Conservation (phyloP, 495 filamentous ascomycete genomes). For the Aspergillus avenaceus region DNA sequence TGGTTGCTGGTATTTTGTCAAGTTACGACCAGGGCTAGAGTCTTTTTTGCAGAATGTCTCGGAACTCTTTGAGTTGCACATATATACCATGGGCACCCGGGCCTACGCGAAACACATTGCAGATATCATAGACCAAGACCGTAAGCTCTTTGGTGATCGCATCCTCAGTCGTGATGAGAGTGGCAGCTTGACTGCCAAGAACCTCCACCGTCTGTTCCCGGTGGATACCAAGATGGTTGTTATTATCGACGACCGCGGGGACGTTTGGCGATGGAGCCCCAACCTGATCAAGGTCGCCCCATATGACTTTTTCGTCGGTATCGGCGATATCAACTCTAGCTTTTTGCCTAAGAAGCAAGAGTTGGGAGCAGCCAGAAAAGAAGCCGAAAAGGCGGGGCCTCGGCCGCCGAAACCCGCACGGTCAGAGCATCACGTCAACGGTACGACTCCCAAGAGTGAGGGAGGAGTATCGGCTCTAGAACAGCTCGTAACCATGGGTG, state of each 20-base stretch:
- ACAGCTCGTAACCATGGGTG: slow-evolving; percentile 73
- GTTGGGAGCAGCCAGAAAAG: slow-evolving; percentile 35
- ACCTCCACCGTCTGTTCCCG: slow-evolving; percentile 85
- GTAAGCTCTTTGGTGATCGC: slow-evolving; percentile 85
- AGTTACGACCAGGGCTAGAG: slow-evolving; percentile 87
- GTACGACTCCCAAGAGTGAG: slow-evolving; percentile 20
- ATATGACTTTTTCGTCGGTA: slow-evolving; percentile 97
- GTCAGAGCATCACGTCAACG: slow-evolving; percentile 34
- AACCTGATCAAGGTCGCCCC: slow-evolving; percentile 93
- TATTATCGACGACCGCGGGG: slow-evolving; percentile 95
- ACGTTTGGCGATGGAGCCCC: slow-evolving; percentile 94
- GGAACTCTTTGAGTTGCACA: slow-evolving; percentile 86
- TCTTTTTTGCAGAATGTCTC: slow-evolving; percentile 78
- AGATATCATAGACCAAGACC: slow-evolving; percentile 85
- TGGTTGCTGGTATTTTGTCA: slow-evolving; percentile 94
- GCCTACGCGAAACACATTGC: slow-evolving; percentile 91
- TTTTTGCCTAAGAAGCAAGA: slow-evolving; percentile 90
- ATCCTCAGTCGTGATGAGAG: slow-evolving; percentile 97
- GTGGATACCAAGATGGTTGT: slow-evolving; percentile 99
- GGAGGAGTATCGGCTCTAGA: slow-evolving; percentile 58
- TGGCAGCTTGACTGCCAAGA: slow-evolving; percentile 86
- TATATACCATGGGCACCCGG: slow-evolving; percentile 98
- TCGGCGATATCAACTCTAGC: slow-evolving; percentile 98
- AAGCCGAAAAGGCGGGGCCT: slow-evolving; percentile 14
- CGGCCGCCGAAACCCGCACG: slow-evolving; percentile 17